Evolutionary conservation across 352 stramenopile species (phyloP), one percentile per base, ranked within the genome.

Genomic region (Phytophthora brassicae): DNA sequence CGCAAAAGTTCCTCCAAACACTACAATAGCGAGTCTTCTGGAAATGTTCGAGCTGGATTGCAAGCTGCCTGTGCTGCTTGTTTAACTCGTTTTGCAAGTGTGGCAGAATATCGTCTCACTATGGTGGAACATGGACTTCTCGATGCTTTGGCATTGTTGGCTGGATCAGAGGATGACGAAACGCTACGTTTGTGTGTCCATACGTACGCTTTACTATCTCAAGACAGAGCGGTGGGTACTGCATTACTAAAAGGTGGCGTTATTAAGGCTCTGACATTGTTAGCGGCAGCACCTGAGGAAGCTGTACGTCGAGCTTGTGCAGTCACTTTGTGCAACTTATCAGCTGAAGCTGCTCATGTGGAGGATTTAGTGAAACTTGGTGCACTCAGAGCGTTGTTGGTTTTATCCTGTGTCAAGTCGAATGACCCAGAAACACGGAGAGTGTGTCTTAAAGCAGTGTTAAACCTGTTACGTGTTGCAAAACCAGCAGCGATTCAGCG

Each of bases 241-340:
- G 59, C 62, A 29, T 64, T 92, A 28, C 86, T 90, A 14, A 44
- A 67, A 24, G 77, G 73, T 26, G 80, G 83, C 0, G 83, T 92
- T 36, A 75, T 90, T 55, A 87, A 92, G 56, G 79, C 83, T n/a
- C 74, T 92, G 17, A 82, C 77, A 24, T 70, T 84, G 29, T 55
- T 92, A 1, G 77, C 83, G 6, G 81, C 79, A 0, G 83, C 83
- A n/a, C 83, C 83, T 0, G 83, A 92, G 53, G 83, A 89, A 47
- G 75, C 71, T 1, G 80, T 92, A 19, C 83, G 83, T 13, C 83
- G 83, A 41, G 73, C 77, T 9, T 92, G 83, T 52, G 92, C 91
- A 20, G 91, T 95, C 48, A 96, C 92, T 9, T 68, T 99, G 3
- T 97, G 88, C 64, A 98, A 99, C 59, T 76, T 99, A 56, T 94